Base-by-base conservation (phyloP, 2,329 filamentous ascomycete genomes). In the Ophiostoma populinum region DNA sequence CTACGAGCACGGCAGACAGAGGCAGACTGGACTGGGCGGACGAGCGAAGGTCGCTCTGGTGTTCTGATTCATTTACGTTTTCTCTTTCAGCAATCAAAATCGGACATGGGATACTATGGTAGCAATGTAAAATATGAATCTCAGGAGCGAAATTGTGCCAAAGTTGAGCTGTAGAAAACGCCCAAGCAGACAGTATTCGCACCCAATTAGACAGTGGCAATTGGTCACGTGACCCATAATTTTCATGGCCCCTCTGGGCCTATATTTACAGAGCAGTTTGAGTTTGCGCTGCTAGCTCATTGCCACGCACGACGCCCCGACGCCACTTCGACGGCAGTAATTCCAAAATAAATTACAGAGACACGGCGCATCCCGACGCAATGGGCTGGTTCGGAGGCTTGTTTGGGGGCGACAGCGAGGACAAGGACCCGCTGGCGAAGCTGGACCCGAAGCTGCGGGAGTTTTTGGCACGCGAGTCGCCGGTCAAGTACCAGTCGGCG, bases 371-470 rank as follows among this genome's bases (percentile, higher is more conserved):
- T 13, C 24, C 18, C n/a, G 7, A 19, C 8, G 17, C 44, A 40
- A 74, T 74, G 69, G 68, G 68, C 45, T 73, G 67, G 66, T 55
- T 70, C 47, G 60, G 65, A 43, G 63, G 61, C 39, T 57, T 70
- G 40, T 64, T 68, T 29, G 35, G 38, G 10, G 22, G 31, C 34
- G 32, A 38, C 30, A 25, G 32, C 18, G 22, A 17, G 42, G 52
- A 65, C 20, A 8, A 28, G n/a, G 34, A 81, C 50, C 75, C 80
- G 17, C 65, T 83, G 44, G 65, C 67, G 46, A 75, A 80, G 47
- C 74, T 94, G 47, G 83, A 93, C 50, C 80, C 82, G 25, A 75
- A 76, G 43, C 69, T 93, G 38, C 78, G 79, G 49, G 79, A 87
- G 44, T 92, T 86, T 55, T 74, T 93, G 49, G 66, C 85, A 51